Conservation (phyloP, 495 filamentous ascomycete genomes). For the Neurospora tetrasperma region DNA sequence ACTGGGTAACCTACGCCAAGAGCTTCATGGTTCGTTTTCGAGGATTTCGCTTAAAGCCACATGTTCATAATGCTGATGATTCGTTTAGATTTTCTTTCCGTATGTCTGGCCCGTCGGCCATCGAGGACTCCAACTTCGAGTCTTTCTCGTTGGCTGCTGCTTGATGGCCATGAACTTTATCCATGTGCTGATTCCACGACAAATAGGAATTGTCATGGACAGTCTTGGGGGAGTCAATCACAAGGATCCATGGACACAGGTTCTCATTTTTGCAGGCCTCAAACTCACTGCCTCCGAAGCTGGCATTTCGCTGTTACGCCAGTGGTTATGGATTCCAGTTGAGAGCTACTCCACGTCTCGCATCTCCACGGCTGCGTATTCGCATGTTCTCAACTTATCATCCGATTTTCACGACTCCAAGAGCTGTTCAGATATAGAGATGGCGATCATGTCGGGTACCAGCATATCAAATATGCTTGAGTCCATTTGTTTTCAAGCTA, state of each 20-base stretch:
- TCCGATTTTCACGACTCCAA: slow-evolving; percentile 73
- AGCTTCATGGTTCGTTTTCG: slow-evolving; percentile 42
- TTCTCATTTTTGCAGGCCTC: slow-evolving; percentile 44
- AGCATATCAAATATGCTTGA: slow-evolving; percentile 55
- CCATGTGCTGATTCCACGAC: slow-evolving; percentile 55
- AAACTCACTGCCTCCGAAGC: slow-evolving; percentile 47
- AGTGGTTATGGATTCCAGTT: slow-evolving; percentile 56
- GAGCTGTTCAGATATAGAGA: slow-evolving; percentile 58
- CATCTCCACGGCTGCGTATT: slow-evolving; percentile 56
- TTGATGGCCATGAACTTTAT: slow-evolving; percentile 50
- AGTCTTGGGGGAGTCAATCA: slow-evolving; percentile 32
- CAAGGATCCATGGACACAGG: slow-evolving; percentile 41
- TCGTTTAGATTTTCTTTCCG: slow-evolving; percentile 46
- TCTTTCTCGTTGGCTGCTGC: slow-evolving; percentile 48
- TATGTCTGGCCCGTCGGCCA: slow-evolving; percentile 55
- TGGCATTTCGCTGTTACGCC: slow-evolving; percentile 42
- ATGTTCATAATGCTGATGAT: neutral
- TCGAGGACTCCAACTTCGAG: slow-evolving; percentile 43
- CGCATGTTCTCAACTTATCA: slow-evolving; percentile 66
- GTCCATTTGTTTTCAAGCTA: slow-evolving; percentile 53
- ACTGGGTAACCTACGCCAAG: slow-evolving; percentile 54
- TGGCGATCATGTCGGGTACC: slow-evolving; percentile 54
- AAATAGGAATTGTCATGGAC: slow-evolving; percentile 54
- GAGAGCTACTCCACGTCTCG: slow-evolving; percentile 52
- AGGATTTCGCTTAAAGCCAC: neutral